Conservation (phyloP, 2,329 filamentous ascomycete species). For the Penicillium sp. region DNA sequence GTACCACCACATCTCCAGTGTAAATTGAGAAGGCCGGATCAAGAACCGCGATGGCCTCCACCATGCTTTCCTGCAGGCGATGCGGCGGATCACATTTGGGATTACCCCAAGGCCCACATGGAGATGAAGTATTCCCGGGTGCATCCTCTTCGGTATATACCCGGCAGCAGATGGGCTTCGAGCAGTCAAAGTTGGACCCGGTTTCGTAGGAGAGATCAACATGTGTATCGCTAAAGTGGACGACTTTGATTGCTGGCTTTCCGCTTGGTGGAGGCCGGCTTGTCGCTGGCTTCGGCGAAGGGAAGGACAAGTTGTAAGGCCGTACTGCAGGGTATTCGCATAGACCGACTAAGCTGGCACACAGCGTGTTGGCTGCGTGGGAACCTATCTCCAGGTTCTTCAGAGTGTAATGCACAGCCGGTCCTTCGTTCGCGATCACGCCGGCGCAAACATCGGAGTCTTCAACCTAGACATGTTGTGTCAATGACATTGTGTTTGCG, state of each 20-base stretch:
- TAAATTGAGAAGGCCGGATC: conserved; percentile 57
- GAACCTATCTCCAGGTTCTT: conserved; percentile 50
- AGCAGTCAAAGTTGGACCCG: conserved; percentile 55
- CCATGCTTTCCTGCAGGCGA: conserved; percentile 55
- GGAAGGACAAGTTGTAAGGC: conserved; percentile 46
- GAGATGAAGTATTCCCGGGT: conserved; percentile 49
- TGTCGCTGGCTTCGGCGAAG: conserved; percentile 40
- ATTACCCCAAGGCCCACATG: conserved; percentile 54
- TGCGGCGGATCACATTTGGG: conserved; percentile 54
- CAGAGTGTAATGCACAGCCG: conserved; percentile 52
- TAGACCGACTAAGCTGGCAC: conserved; percentile 53
- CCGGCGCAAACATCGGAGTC: conserved; percentile 58
- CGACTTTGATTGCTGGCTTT: conserved; percentile 51
- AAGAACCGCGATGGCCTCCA: conserved; percentile 39
- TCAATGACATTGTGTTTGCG: not conserved
- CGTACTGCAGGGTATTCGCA: conserved; percentile 51
- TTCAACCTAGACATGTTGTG: conserved; percentile 39
- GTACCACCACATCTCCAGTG: conserved; percentile 59
- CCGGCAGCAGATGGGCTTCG: conserved; percentile 60
- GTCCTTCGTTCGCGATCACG: conserved; percentile 52
- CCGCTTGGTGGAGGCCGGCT: conserved; percentile 47
- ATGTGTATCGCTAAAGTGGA: conserved; percentile 61
- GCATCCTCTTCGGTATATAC: conserved; percentile 49
- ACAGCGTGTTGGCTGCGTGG: conserved; percentile 52
- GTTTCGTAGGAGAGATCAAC: conserved; percentile 55